phyloP scores from a whole-genome alignment of 208 protist genomes.

The Leptomonas pyrrhocoris region DNA sequence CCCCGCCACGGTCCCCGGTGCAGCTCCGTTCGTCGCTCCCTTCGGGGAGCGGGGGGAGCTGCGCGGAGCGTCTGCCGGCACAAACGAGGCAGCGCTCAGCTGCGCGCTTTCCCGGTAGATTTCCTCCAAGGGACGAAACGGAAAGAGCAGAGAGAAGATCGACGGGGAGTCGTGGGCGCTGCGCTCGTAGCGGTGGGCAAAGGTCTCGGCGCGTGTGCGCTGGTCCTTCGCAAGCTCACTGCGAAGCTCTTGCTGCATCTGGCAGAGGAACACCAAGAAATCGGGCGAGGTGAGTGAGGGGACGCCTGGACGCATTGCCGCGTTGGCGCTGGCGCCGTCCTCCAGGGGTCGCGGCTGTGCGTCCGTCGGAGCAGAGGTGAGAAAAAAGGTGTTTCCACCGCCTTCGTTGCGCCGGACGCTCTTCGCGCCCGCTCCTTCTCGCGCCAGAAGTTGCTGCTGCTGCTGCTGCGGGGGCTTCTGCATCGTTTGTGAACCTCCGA shows the following conservation, averaged over 20 bases:
- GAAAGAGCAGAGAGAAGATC: conserved; percentile 26
- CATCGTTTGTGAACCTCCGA: too few species aligned
- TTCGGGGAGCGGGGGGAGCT: background rate
- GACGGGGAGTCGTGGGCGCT: conserved; percentile 27
- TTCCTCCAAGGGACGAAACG: conserved; percentile 16
- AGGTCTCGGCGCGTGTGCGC: background rate
- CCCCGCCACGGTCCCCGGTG: background rate
- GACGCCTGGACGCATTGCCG: background rate
- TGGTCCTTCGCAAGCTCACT: conserved; percentile 13
- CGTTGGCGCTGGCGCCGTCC: background rate
- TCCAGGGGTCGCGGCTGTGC: conserved; percentile 3
- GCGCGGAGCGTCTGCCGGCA: background rate
- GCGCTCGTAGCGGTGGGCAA: conserved; percentile 18
- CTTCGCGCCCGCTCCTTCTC: background rate
- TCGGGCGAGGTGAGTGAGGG: background rate
- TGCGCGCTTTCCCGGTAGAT: conserved; percentile 13
- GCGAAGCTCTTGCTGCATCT: conserved; percentile 18
- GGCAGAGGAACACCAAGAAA: background rate
- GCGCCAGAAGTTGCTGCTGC: background rate
- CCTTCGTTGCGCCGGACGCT: background rate
- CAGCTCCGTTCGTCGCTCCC: background rate
- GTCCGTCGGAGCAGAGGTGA: conserved; percentile 11
- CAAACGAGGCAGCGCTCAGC: background rate
- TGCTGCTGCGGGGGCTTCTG: too few species aligned
- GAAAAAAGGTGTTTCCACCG: background rate